These are phyloP conservation scores for Arctium lappa DNA, from an alignment of 129 eudicot genomes.

Conservation along the genomic window DNA sequence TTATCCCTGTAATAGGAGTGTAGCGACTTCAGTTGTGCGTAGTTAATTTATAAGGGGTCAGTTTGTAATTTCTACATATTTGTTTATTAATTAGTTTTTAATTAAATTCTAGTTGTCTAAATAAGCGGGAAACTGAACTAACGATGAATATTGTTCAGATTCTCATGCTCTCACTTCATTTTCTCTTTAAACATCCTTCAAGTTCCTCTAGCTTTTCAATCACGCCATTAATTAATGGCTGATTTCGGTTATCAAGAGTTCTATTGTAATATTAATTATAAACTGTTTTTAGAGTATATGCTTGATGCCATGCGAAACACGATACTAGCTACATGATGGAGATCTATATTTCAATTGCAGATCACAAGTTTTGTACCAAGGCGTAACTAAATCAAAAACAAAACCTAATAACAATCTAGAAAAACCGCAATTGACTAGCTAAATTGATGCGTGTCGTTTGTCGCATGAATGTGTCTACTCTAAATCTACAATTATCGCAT, in stretches of 20 bases:
- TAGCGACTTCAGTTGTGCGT: background rate
- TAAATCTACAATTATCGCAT: background rate
- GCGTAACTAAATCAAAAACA: background rate
- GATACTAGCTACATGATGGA: background rate
- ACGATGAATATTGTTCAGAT: background rate
- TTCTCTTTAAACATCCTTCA: background rate
- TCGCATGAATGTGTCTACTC: background rate
- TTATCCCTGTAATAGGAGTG: background rate
- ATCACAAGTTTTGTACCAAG: constrained; percentile 2
- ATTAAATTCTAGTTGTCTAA: background rate
- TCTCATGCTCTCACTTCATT: background rate
- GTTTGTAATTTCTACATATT: constrained; percentile 4
- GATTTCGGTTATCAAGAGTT: background rate
- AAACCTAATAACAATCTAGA: constrained; percentile 7
- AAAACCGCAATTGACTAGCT: background rate
- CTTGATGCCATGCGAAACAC: background rate
- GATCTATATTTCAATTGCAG: background rate
- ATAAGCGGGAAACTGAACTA: background rate
- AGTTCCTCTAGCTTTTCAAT: background rate
- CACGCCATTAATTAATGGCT: background rate
- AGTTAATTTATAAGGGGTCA: background rate
- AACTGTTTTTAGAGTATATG: background rate
- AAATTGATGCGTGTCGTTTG: background rate
- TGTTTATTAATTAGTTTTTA: background rate
- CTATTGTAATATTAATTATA: background rate